Evolutionary conservation across 495 filamentous ascomycete genomes (phyloP), one percentile per base, ranked within the genome.

Genomic region (Beverwykella pulmonaria): DNA sequence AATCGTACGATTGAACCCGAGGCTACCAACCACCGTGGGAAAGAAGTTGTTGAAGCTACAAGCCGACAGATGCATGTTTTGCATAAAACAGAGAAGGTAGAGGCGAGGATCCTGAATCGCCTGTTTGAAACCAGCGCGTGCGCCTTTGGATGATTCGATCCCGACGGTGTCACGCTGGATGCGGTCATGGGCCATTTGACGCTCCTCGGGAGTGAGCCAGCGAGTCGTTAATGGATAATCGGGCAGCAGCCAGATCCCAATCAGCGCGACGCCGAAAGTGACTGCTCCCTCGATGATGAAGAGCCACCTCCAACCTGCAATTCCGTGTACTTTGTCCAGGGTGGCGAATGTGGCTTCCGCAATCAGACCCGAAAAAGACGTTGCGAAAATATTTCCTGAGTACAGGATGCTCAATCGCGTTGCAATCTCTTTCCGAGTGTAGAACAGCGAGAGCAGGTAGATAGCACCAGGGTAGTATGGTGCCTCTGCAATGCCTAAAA

Each of bases 371-470:
- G 77, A 76, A 62, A 83, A 83, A 15, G 81, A 77, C 32, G 74
- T 67, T 0, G 57, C 57, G 39, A 67, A 48, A 50, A 67, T 61
- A 20, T 61, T 61, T 22, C 74, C 77, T 2, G 75, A 73, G 67
- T 77, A 77, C 36, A 79, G 71, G 30, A 76, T 82, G 70, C 80
- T 81, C 76, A 83, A 86, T 41, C 85, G 82, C 29, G 84, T 73
- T 10, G 79, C 80, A 44, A 87, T 62, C 72, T 87, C 84, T 58
- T 79, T 78, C 62, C 78, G 80, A 0, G 84, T 86, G 66, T 87
- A 87, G 81, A 82, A 87, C 63, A 81, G 80, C 10, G 82, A 85
- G 1, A 86, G 77, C 49, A 82, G 83, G 69, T 84, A 86, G 14
- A 87, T 73, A 4, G 73, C 59, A 55, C 80, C 79, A 29, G 82